Conservation (phyloP, 129 eudicot genomes). For the Mikania micrantha region DNA sequence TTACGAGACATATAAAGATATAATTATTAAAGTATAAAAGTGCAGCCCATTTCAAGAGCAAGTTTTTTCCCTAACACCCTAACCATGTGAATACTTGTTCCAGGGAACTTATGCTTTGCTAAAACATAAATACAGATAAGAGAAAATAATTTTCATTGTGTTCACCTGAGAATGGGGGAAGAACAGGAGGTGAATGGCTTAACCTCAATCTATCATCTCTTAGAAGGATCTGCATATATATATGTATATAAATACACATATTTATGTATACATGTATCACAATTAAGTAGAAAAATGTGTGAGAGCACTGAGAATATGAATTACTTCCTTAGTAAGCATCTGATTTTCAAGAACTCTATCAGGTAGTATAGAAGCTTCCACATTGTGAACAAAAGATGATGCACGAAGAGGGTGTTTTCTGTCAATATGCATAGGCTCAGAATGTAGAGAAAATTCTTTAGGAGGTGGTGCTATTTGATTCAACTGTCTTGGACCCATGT, state of each 20-base stretch:
- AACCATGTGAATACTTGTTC: not conserved
- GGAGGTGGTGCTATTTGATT: constrained; percentile 37
- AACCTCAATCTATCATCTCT: constrained; percentile 63
- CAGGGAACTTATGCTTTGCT: not conserved
- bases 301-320: not conserved
- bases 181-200: constrained; percentile 40
- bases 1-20: not conserved
- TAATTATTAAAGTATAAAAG: not conserved
- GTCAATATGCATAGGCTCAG: constrained; percentile 52
- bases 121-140: not conserved
- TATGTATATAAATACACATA: not conserved
- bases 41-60: not conserved
- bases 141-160: not conserved
- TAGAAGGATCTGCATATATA: constrained; percentile 47
- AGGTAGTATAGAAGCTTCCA: constrained; percentile 49
- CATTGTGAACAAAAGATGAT: constrained; percentile 50
- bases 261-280: not conserved
- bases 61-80: not conserved
- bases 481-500: constrained; percentile 60
- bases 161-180: constrained; percentile 66
- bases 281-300: not conserved
- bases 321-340: constrained; percentile 80
- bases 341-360: constrained; percentile 61
- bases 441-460: constrained; percentile 43
- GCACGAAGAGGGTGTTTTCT: constrained; percentile 54